phyloP scores from a whole-genome alignment of 352 stramenopile species.

The Globisporangium barbulae region DNA sequence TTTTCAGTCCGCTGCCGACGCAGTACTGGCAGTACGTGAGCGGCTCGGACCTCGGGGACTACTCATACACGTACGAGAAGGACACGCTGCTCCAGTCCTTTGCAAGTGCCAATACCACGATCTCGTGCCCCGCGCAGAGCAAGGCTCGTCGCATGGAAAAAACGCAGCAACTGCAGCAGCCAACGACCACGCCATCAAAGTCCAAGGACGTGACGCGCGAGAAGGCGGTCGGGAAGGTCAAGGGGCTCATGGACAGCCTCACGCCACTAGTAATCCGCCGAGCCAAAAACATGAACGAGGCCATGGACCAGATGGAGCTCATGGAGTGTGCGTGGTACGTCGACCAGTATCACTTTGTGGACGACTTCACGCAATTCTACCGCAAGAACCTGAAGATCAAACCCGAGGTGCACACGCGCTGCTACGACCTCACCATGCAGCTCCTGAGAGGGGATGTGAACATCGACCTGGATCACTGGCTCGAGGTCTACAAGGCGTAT shows the following conservation, averaged over 20 bases:
- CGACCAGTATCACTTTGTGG: constrained; percentile 19
- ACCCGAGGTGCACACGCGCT: constrained; percentile 11
- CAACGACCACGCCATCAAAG: not conserved
- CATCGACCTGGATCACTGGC: constrained; percentile 23
- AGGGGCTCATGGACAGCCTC: not conserved
- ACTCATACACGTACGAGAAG: constrained; percentile 65
- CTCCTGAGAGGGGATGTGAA: constrained; percentile 13
- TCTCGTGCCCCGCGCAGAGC: constrained; percentile 8
- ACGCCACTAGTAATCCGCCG: not conserved
- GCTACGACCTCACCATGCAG: constrained; percentile 20
- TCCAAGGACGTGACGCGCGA: not conserved
- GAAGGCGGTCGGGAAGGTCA: not conserved
- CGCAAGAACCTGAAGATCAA: constrained; percentile 22
- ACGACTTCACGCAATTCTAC: constrained; percentile 27
- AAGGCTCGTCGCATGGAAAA: constrained; percentile 10
- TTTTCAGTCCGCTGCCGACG: constrained; percentile 50
- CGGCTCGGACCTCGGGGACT: constrained; percentile 37
- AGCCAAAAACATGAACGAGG: not conserved
- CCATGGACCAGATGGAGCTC: constrained; percentile 28
- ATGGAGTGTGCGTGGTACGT: constrained; percentile 40
- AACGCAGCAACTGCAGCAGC: not conserved
- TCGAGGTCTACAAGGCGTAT: constrained; percentile 17
- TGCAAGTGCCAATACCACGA: constrained; percentile 2
- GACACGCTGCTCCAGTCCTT: constrained; percentile 37
- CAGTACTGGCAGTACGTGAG: constrained; percentile 67